Conservation (phyloP, 1,284 basidiomycete genomes). For the Leccinum pachyderme region DNA sequence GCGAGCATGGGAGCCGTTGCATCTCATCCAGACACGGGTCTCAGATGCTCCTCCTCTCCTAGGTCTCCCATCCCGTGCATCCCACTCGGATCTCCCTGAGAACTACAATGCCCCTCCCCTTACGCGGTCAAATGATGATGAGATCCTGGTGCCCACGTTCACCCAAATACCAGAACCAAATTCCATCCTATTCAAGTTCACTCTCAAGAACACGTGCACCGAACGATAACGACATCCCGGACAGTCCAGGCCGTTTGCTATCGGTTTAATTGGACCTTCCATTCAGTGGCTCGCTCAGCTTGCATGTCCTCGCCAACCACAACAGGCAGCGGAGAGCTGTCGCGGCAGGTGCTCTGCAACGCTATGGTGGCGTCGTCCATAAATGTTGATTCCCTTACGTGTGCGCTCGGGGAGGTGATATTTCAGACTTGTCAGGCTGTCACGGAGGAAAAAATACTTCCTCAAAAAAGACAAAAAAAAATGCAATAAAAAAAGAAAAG, state of each 20-base stretch:
- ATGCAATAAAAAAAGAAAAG: background rate
- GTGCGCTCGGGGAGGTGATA: conserved; percentile 11
- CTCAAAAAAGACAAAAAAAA: background rate
- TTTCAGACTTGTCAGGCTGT: conserved; percentile 22
- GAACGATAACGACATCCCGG: conserved; percentile 15
- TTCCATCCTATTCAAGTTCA: conserved; percentile 12
- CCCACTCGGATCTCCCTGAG: conserved; percentile 33
- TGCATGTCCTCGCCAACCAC: background rate
- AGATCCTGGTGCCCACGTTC: conserved; percentile 17
- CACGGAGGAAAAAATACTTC: conserved; percentile 24
- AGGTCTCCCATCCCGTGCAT: conserved; percentile 2
- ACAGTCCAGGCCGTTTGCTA: conserved; percentile 9
- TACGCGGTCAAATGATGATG: conserved; percentile 23
- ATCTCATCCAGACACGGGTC: conserved; percentile 22
- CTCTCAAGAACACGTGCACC: conserved; percentile 13
- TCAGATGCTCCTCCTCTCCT: no score
- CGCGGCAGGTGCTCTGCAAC: background rate
- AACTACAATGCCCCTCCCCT: conserved; percentile 11
- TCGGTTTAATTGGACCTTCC: background rate
- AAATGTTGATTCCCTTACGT: conserved; percentile 23
- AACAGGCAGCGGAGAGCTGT: background rate
- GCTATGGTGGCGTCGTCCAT: conserved; percentile 8
- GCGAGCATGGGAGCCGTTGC: conserved; percentile 13
- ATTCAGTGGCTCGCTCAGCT: background rate
- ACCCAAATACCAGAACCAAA: conserved; percentile 16